A percentile compares a stretch with the other conserved stretches of the same genome.
Evolutionary conservation across 352 stramenopile species (phyloP).

Genomic region (Pythium dissimile): DNA sequence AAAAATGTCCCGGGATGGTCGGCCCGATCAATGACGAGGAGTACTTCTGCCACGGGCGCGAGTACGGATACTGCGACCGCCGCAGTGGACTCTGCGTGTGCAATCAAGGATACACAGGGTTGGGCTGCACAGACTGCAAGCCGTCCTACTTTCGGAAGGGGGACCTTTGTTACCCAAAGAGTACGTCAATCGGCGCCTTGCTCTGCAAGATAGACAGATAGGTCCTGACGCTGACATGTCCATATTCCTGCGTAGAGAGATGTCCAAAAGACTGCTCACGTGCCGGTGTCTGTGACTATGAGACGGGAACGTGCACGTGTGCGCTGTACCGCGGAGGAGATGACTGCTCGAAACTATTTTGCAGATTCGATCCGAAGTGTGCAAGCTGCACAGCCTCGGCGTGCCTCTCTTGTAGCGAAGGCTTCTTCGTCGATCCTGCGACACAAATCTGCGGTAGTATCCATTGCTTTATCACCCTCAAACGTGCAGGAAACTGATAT

Average conservation of each 20-base stretch:
- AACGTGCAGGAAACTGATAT: background rate
- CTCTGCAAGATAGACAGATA: too few relatives aligned
- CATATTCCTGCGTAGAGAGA: conserved; percentile 55
- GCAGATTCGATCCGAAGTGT: conserved; percentile 83
- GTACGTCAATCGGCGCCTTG: conserved; percentile 25
- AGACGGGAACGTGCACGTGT: conserved; percentile 85
- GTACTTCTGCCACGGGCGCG: conserved; percentile 90
- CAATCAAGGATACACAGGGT: conserved; percentile 91
- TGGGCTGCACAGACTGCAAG: conserved; percentile 87
- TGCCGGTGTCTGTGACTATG: conserved; percentile 86
- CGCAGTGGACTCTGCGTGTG: conserved; percentile 92
- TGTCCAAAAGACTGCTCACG: conserved; percentile 90
- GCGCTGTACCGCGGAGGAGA: conserved; percentile 53
- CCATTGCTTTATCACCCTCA: too few relatives aligned
- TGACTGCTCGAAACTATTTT: conserved; percentile 80
- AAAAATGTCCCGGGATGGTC: conserved; percentile 79
- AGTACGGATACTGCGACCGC: conserved; percentile 94
- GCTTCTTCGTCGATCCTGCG: conserved; percentile 77
- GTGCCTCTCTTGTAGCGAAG: conserved; percentile 85
- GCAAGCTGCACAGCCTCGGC: conserved; percentile 70
- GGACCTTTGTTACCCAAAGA: conserved; percentile 88
- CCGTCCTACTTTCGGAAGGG: conserved; percentile 85
- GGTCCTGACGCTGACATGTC: background rate
- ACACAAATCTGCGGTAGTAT: conserved; percentile 66
- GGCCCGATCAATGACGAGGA: conserved; percentile 85